phyloP scores from a whole-genome alignment of 2,329 filamentous ascomycete genomes.

The Xenoacremonium recifei region DNA sequence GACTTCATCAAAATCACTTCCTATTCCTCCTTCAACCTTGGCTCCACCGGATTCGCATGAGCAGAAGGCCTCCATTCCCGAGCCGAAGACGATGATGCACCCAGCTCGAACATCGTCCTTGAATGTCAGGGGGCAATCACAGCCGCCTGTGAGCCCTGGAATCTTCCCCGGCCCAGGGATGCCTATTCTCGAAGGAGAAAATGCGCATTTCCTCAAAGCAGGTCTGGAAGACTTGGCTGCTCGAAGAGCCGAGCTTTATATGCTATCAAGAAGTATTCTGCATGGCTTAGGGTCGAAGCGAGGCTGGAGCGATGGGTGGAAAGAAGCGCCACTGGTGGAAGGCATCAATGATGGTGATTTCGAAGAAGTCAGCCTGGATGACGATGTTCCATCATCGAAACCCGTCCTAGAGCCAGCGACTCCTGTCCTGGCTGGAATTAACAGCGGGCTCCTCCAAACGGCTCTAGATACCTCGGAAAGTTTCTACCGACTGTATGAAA shows the following conservation, averaged over 20 bases:
- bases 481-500: slow-evolving; percentile 68
- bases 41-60: slow-evolving; percentile 49
- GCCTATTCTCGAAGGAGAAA: slow-evolving; percentile 36
- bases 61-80: slow-evolving; percentile 60
- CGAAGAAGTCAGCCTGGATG: slow-evolving; percentile 57
- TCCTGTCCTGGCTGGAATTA: slow-evolving; percentile 33
- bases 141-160: slow-evolving; percentile 47
- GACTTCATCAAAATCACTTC: slow-evolving; percentile 66
- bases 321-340: slow-evolving; percentile 52
- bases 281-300: slow-evolving; percentile 69
- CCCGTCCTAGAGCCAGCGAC: slow-evolving; percentile 7
- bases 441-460: slow-evolving; percentile 54
- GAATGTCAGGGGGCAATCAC: slow-evolving; percentile 36
- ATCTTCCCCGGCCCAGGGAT: slow-evolving; percentile 51
- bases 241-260: slow-evolving; percentile 76
- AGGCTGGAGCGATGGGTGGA: slow-evolving; percentile 78
- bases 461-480: slow-evolving; percentile 61
- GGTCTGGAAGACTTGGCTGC: slow-evolving; percentile 83
- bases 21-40: slow-evolving; percentile 61
- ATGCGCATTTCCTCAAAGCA: slow-evolving; percentile 52
- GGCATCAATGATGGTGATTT: slow-evolving; percentile 46
- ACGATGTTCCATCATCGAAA: slow-evolving; percentile 28
- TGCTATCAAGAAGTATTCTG: slow-evolving; percentile 76
- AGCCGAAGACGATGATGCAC: slow-evolving; percentile 70
- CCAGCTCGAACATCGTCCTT: slow-evolving; percentile 65